Evolutionary conservation across 352 stramenopile species (phyloP).

Genomic region (Globisporangium heterothallicum): DNA sequence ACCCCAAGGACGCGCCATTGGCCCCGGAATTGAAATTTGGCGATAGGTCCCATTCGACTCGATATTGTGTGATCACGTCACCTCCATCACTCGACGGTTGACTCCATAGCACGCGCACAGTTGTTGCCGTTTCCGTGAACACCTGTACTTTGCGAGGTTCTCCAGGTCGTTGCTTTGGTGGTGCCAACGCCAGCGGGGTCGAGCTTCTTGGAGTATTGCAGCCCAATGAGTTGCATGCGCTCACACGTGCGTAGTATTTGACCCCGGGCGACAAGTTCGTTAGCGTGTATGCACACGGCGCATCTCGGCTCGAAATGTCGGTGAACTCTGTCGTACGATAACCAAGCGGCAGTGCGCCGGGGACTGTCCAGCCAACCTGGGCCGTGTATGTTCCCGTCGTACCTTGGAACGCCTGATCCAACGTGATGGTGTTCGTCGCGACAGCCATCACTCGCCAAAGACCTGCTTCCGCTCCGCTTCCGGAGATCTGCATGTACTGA

Average conservation of each 20-base stretch:
- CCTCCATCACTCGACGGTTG: conserved; percentile 89
- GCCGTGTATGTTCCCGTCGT: conserved; percentile 29
- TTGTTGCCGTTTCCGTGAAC: conserved; percentile 64
- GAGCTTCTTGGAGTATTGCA: conserved; percentile 80
- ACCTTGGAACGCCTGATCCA: conserved; percentile 39
- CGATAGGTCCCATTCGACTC: conserved; percentile 91
- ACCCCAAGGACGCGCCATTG: conserved; percentile 70
- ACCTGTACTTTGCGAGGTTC: conserved; percentile 72
- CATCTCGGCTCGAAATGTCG: neutral
- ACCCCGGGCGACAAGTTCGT: conserved; percentile 63
- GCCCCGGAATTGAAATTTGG: conserved; percentile 79
- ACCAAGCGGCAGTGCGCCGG: conserved; percentile 39
- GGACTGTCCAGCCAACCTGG: conserved; percentile 58
- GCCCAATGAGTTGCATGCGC: conserved; percentile 86
- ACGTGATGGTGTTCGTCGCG: conserved; percentile 41
- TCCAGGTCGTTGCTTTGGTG: conserved; percentile 85
- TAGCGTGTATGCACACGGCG: conserved; percentile 47
- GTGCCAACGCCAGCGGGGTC: conserved; percentile 63
- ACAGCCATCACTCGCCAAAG: conserved; percentile 46
- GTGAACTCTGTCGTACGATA: conserved; percentile 43
- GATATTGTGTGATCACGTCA: conserved; percentile 90
- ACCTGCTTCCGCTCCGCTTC: conserved; percentile 24
- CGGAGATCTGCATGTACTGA: conserved; percentile 51
- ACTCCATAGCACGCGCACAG: conserved; percentile 85
- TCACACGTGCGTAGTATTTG: conserved; percentile 85